Base-by-base conservation (phyloP, 495 filamentous ascomycete genomes). In the Evernia prunastri region DNA sequence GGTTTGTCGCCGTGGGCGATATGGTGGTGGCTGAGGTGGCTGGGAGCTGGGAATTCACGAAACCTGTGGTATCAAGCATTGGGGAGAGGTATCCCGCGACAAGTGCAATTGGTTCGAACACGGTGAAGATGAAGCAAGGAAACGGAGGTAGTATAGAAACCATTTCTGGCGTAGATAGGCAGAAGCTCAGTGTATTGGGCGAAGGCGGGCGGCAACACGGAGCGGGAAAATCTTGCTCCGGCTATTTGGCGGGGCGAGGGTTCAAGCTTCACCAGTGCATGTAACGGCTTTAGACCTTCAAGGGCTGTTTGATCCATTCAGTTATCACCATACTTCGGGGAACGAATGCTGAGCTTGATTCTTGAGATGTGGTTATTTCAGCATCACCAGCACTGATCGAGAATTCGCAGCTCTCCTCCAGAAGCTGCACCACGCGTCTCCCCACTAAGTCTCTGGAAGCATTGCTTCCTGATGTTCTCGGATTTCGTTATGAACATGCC, bases 91-190 rank as follows among this genome's bases (percentile, higher is more conserved):
- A 80, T 39, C 87, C 87, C 1, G 78, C 80, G 58, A 88, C 67
- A 18, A 88, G 77, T 23, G 85, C 84, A 53, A 90, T 72, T 7
- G 88, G 88, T 72, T 91, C 88, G 43, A 89, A 65, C 63, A 90
- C 70, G 0, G 82, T 84, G 67, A 87, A 84, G 58, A 84, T 72
- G 51, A 82, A 69, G 25, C 78, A 77, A 11, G 83, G 83, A 58
- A 84, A 72, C 0, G 77, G 60, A 5, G 83, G 80, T 4, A 85
- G 73, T 45, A 75, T 74, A 9, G 80, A 77, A 0, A 82, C 72
- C 83, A 85, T 85, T 12, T 23, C 71, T 68, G 18, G 54, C 29
- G 13, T 42, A 37, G 37, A 17, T 18, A 9, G 35, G 40, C 27
- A 9, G 35, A 42, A 23, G 10, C 23, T 43, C 54, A 57, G 23